A percentile compares a stretch with the other conserved stretches of the same genome.
phyloP scores from a whole-genome alignment of 495 filamentous ascomycete genomes.

The Penicillium pancosmium region DNA sequence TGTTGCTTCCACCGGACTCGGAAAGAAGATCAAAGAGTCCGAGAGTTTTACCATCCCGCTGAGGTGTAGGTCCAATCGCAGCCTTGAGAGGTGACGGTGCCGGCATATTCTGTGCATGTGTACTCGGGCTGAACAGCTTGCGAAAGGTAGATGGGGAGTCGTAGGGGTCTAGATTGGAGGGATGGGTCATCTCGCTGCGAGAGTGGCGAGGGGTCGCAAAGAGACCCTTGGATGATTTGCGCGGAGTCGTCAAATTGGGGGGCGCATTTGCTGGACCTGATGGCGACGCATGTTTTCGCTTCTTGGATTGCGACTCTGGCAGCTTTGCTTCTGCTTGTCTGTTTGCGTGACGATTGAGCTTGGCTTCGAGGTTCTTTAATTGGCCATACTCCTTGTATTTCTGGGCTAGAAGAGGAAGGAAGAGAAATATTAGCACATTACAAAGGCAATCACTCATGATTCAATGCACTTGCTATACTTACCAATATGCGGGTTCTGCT shows the following conservation, averaged over 20 bases:
- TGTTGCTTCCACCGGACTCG: slow-evolving; percentile 52
- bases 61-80: slow-evolving; percentile 83
- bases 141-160: slow-evolving; percentile 60
- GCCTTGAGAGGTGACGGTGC: slow-evolving; percentile 40
- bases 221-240: slow-evolving; percentile 36
- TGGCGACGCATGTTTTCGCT: slow-evolving; percentile 43
- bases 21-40: slow-evolving; percentile 89
- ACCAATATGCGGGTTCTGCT: slow-evolving; percentile 82
- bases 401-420: slow-evolving; percentile 52
- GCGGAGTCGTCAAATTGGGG: slow-evolving; percentile 4
- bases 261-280: slow-evolving; percentile 26
- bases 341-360: slow-evolving; percentile 31
- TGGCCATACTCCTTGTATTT: slow-evolving; percentile 93
- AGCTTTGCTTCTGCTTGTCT: slow-evolving; percentile 27
- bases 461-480: slow-evolving; percentile 23
- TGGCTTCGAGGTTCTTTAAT: slow-evolving; percentile 59
- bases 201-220: slow-evolving; percentile 53
- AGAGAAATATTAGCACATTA: neutral
- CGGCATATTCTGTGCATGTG: slow-evolving; percentile 43
- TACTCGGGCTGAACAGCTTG: slow-evolving; percentile 63
- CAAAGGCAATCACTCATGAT: neutral
- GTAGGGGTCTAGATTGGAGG: slow-evolving; percentile 55
- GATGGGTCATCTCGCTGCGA: slow-evolving; percentile 40
- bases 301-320: slow-evolving; percentile 36
- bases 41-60: slow-evolving; percentile 82